Conservation (phyloP, 768 basidiomycete genomes). For the Lentinula edodes region DNA sequence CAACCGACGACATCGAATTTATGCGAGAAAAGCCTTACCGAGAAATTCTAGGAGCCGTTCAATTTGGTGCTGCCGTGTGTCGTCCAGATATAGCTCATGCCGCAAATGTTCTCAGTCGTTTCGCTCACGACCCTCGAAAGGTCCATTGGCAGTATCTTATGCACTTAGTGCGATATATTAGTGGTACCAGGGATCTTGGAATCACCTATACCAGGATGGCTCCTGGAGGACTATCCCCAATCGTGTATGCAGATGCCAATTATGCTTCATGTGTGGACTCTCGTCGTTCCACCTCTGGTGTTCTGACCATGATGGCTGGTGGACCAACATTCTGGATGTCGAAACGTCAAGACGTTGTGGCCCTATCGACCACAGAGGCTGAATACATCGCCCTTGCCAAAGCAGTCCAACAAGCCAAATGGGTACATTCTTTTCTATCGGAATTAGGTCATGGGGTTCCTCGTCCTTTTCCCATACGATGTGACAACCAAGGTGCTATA, state of each 20-base stretch:
- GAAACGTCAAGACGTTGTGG: not conserved
- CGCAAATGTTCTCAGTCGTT: not conserved
- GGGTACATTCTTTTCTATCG: not conserved
- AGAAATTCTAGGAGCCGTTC: conserved; percentile 1
- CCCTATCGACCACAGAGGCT: not conserved
- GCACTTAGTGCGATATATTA: not conserved
- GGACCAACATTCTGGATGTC: not conserved
- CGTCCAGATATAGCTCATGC: not conserved
- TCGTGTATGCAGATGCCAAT: no score
- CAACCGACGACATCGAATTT: conserved; percentile 1
- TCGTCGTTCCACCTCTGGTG: not conserved
- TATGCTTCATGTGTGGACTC: not conserved
- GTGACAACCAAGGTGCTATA: conserved; percentile 23
- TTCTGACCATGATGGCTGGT: not conserved
- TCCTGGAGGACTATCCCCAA: no score
- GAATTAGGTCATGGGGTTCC: not conserved
- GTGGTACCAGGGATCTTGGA: not conserved
- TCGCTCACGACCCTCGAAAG: not conserved
- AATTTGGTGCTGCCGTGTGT: not conserved
- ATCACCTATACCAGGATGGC: not conserved
- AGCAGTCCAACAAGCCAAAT: not conserved
- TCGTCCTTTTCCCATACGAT: not conserved
- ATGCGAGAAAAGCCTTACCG: conserved; percentile 9
- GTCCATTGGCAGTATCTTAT: conserved; percentile 3
- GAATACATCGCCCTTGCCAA: not conserved